Evolutionary conservation across 106 monocot species (phyloP), one percentile per base, ranked within the genome.

Genomic region (Acorus calamus): DNA sequence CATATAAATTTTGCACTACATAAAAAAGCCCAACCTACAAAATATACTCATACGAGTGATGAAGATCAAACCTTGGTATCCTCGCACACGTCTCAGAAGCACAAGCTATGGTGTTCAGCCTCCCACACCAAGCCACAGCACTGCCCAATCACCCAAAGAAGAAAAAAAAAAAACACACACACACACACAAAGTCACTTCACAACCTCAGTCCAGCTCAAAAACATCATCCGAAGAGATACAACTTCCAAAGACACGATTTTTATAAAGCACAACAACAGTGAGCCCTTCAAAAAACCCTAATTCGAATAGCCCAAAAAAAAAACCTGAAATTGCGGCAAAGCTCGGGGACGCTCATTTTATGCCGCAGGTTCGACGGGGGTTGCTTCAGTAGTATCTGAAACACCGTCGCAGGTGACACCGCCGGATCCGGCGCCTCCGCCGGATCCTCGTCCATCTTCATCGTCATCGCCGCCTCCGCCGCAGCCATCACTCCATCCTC

Each of bases 31-130:
- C 28, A 13, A 55, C 13, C 55, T 55, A 10, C 55, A 55, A 55
- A 11, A 5, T 10, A 11, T 55, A 10, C 11, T 10, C 4, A 55
- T 55, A 57, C 11, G 10, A 8, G 42, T 6, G 5, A 14, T 48
- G 10, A 50, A 54, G 71, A 10, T 61, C 62, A 64, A 65, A 96
- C 96, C 85, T 87, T 43, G 91, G 96, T 68, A 96, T 91, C 56
- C 96, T 80, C 4, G 96, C 96, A 69, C 96, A 98, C 7, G 96
- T 98, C 81, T 98, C 96, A 2, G 96, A 84, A 11, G 96, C 96
- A 69, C 96, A 98, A 42, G 96, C 91, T 49, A 98, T 79, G 12
- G 73, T 72, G 72, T 98, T 98, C 72, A 98, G 76, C 74, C 83
- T 85, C 60, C 84, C 91, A 53, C 91, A 98, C 96, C 96, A 98